Percentiles rank a stretch among this genome's conserved stretches.
Conservation (phyloP, 2,329 filamentous ascomycete genomes). For the Aspergillus tamarii region DNA sequence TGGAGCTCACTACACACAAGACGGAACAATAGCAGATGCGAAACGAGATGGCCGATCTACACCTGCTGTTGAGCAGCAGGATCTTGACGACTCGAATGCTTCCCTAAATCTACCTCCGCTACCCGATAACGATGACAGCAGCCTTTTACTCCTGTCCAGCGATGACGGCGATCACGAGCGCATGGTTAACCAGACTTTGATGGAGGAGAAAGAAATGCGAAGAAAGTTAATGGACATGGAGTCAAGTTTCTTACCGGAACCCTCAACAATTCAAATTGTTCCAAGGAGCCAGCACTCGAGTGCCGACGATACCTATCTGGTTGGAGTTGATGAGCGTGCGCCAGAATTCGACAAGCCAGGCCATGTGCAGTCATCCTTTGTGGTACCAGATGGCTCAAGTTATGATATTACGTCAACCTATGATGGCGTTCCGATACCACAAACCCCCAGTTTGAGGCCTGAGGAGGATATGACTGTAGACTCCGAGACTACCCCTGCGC, state of each 20-base stretch:
- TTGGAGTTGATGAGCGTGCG: constrained; percentile 38
- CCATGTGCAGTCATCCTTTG: constrained; percentile 31
- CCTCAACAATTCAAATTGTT: constrained; percentile 47
- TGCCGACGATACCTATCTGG: constrained; percentile 49
- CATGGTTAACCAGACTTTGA: constrained; percentile 43
- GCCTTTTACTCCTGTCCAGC: constrained; percentile 32
- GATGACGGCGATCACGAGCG: constrained; percentile 39
- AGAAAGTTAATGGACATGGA: constrained; percentile 64
- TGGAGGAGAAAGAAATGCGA: constrained; percentile 63
- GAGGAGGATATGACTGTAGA: constrained; percentile 21
- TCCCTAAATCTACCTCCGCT: constrained; percentile 34
- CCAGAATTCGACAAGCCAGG: constrained; percentile 22
- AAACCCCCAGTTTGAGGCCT: constrained; percentile 21
- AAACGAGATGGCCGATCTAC: constrained; percentile 23
- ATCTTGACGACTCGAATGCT: constrained; percentile 31
- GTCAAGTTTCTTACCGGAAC: constrained; percentile 65
- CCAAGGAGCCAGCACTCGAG: constrained; percentile 31
- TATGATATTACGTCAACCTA: constrained; percentile 21
- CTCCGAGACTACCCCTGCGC: constrained; percentile 23
- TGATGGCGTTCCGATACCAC: constrained; percentile 24
- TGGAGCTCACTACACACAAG: constrained; percentile 20
- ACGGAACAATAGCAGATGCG: constrained; percentile 19
- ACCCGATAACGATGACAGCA: constrained; percentile 40
- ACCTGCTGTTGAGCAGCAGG: constrained; percentile 22
- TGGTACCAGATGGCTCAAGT: constrained; percentile 27